Evolutionary conservation across 345 rosid genomes (phyloP), one percentile per base, ranked within the genome.

Genomic region (Euclidium syriacum): DNA sequence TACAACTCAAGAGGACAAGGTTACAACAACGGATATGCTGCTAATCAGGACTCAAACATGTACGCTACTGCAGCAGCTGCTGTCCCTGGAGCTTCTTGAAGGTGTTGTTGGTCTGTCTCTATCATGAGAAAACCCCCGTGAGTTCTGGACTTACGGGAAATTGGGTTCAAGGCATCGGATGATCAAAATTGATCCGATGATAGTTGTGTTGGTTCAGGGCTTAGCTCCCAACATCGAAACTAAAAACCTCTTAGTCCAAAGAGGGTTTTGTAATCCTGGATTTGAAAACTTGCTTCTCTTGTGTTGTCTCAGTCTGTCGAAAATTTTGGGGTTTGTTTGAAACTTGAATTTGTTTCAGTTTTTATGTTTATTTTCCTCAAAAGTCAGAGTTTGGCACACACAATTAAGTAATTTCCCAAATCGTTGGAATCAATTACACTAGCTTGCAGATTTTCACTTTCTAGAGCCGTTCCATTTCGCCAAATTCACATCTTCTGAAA

Each of bases 1-100:
- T 78, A 88, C n/a, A n/a, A n/a, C 68, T 68, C 79, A 20, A 82
- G 92, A 58, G 91, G 86, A 54, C 87, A 83, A 67, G 84, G 82
- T 16, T 86, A 79, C 50, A 74, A 78, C 40, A 78, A 72, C 0
- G 88, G 95, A 48, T 78, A 85, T 60, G 74, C 79, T 60, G 74
- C 79, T 27, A 66, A 53, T 36, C 86, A 80, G 51, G 86, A 81
- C 55, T 70, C 74, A 27, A 70, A 55, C 74, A 62, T 70, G 68
- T 78, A 81, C 6, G 65, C 70, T 79, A 74, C 83, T 50, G 77
- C 77, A 40, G 82, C 83, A 0, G 82, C 90, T 40, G 88, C 80
- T 8, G 84, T 89, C 62, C 85, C 87, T 0, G 90, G 95, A 25
- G 80, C 83, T 62, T 88, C 90, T 50, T 91, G 70, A 56, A 52